Evolutionary conservation across 2,329 filamentous ascomycete species (phyloP), one percentile per base, ranked within the genome.

Genomic region (Aspergillus fischeri): DNA sequence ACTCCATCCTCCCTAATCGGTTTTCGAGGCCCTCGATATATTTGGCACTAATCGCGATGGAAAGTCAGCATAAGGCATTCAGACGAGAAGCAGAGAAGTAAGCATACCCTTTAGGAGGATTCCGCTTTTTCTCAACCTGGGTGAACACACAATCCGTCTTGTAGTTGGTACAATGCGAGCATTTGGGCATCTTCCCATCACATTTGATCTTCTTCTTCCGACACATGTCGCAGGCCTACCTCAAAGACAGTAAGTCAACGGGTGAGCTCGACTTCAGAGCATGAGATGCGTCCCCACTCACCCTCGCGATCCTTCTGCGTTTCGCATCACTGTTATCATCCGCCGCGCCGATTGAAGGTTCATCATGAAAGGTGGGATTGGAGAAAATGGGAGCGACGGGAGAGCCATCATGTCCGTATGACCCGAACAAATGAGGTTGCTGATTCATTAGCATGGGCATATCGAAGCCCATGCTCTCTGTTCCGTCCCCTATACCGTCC

Each of bases 21-120:
- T 97, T 97, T 77, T 99, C 93, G 50, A 99, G 82, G 11, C 92
- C 92, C 74, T 97, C 93, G 65, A 97, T 97, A 72, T 99, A 99
- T 76, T 97, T 97, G 54, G 94, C 94, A 58, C 91, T 95, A 64
- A 14, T 27, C 25, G 52, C 21, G 42, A 53, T 48, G 55, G 32
- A 52, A 8, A 44, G 60, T 68, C 56, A 70, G 63, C 60, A 28
- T 24, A 35, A 35, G 28, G 32, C 32, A 17, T 20, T 2, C 14
- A 21, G n/a, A 47, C 1, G 2, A 7, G 27, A 10, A 45, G 35
- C 11, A 20, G 35, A 73, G 50, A 56, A 25, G 53, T 9, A 28
- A 58, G 51, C 83, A 64, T 83, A 96, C 92, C 94, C 93, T 81
- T 97, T 99, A 1, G 93, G 94, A 53, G 94, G 93, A 74, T 90